phyloP scores from a whole-genome alignment of 106 monocot genomes.

The Dendrobium catenatum region DNA sequence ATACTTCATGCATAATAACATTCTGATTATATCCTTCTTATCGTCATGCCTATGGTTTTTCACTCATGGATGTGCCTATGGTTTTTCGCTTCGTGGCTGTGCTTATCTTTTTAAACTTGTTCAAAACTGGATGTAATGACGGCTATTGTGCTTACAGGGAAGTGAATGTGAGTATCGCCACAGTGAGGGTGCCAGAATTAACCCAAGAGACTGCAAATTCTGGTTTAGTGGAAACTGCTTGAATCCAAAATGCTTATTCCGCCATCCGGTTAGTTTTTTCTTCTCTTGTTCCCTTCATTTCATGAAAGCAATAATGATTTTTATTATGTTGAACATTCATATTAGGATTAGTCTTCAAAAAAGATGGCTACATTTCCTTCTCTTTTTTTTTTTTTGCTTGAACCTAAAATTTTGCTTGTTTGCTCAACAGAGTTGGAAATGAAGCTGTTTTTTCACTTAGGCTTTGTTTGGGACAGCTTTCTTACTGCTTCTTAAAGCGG shows the following conservation, averaged over 20 bases:
- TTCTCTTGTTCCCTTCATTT: not conserved
- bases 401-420: no score
- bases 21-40: no score
- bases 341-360: not conserved
- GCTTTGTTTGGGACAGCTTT: no score
- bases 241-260: slow-evolving; percentile 76
- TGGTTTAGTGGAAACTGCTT: slow-evolving; percentile 75
- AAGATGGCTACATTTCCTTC: not conserved
- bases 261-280: slow-evolving; percentile 65
- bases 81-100: no score
- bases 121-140: no score
- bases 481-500: no score
- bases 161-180: slow-evolving; percentile 84
- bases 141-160: slow-evolving; percentile 38
- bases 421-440: no score
- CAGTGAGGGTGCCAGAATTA: slow-evolving; percentile 69
- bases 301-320: not conserved
- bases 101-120: not conserved
- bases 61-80: not conserved
- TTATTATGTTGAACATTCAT: not conserved
- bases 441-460: no score
- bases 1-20: no score
- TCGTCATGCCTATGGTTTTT: no score
- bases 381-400: not conserved
- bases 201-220: slow-evolving; percentile 74